Percentiles rank a stretch among this genome's conserved stretches.
Evolutionary conservation across 2,329 filamentous ascomycete species (phyloP).

Genomic region (Fusarium austroafricanum): DNA sequence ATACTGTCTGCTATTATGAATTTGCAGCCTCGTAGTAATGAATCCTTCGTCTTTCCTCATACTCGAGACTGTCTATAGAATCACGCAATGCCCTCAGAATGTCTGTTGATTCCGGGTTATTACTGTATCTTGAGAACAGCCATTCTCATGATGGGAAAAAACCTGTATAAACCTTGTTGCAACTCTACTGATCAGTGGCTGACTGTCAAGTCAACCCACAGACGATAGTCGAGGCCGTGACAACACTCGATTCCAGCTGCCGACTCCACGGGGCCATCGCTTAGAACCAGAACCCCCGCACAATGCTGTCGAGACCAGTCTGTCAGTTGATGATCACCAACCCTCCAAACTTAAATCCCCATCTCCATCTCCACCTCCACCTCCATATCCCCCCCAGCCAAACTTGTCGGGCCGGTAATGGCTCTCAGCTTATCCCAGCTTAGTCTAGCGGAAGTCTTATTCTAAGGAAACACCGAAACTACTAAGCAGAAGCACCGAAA

Average conservation of each 20-base stretch:
- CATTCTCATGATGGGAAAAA: not conserved
- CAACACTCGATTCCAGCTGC: not conserved
- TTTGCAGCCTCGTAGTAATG: not conserved
- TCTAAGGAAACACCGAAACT: not conserved
- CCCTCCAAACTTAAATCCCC: not conserved
- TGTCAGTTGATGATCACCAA: conserved; percentile 2
- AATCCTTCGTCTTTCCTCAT: not conserved
- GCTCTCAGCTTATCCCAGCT: too few relatives aligned
- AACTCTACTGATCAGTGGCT: conserved; percentile 3
- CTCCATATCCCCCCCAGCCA: not conserved
- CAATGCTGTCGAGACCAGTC: conserved; percentile 4
- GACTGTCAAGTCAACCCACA: not conserved
- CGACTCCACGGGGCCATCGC: conserved; percentile 8
- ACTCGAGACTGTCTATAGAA: not conserved
- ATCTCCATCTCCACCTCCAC: too few relatives aligned
- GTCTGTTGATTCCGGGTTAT: not conserved
- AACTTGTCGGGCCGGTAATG: conserved; percentile 25
- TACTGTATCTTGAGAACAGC: too few relatives aligned
- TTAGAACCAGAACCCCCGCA: conserved; percentile 23
- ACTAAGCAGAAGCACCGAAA: conserved; percentile 14
- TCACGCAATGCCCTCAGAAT: accelerated
- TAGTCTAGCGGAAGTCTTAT: conserved; percentile 19
- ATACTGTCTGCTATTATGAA: not conserved
- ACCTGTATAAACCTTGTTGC: not conserved
- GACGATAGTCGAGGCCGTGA: not conserved